Evolutionary conservation across 768 basidiomycete genomes (phyloP).

Genomic region (Phylloporus arenicola): DNA sequence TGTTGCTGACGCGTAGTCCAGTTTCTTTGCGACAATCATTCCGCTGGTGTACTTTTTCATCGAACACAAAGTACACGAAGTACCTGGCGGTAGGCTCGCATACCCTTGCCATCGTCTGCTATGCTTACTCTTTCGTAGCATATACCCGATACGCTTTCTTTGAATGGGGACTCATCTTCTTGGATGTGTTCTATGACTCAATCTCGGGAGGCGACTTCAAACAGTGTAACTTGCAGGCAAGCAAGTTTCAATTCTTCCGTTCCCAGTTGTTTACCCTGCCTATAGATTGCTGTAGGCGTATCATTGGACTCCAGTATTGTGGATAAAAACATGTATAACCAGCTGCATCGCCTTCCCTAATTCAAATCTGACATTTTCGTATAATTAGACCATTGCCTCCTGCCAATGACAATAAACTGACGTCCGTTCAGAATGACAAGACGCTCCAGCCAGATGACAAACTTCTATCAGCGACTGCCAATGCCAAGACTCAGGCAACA

Average conservation of each 20-base stretch:
- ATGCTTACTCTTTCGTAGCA: conserved; percentile 40
- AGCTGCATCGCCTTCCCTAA: conserved; percentile 36
- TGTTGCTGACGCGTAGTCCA: conserved; percentile 23
- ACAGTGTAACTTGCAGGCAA: conserved; percentile 49
- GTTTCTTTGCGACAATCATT: conserved; percentile 65
- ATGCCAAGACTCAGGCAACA: not conserved
- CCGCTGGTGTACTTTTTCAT: conserved; percentile 83
- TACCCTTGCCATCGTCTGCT: not conserved
- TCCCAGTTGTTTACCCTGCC: not conserved
- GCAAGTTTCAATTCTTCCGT: conserved; percentile 4
- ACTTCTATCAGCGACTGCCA: not conserved
- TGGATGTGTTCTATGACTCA: conserved; percentile 71
- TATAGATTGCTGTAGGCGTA: conserved; percentile 25
- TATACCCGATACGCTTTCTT: conserved; percentile 84
- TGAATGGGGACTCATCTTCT: conserved; percentile 78
- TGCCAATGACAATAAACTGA: conserved; percentile 5
- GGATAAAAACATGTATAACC: conserved; percentile 42
- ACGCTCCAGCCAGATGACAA: conserved; percentile 1
- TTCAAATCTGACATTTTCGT: conserved; percentile 18
- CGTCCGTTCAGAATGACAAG: not conserved
- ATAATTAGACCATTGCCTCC: conserved; percentile 17
- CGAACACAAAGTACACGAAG: conserved; percentile 72
- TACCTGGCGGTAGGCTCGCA: conserved; percentile 65
- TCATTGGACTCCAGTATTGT: conserved; percentile 19
- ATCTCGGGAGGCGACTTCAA: conserved; percentile 56